Conservation (phyloP, 2,329 filamentous ascomycete genomes). For the Aaosphaeria arxii region DNA sequence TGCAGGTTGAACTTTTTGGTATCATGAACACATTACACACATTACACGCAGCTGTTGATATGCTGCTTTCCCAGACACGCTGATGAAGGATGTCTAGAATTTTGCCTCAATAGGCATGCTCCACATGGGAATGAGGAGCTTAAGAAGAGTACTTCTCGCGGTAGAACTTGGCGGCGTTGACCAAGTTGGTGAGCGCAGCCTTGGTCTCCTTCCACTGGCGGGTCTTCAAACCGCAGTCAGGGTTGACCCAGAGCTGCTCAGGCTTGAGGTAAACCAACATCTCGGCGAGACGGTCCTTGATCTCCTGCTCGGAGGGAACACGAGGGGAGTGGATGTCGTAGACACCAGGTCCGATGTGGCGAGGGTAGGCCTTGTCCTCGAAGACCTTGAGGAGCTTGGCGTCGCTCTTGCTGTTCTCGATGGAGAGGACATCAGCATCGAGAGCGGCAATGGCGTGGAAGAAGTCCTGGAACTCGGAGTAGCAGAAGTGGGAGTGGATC, state of each 20-base stretch:
- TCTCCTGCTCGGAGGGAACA: slow-evolving; percentile 95
- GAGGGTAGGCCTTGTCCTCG: slow-evolving; percentile 93
- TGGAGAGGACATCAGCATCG: slow-evolving; percentile 96
- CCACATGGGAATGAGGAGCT: slow-evolving; percentile 1
- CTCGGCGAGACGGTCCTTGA: slow-evolving; percentile 95
- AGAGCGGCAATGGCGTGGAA: slow-evolving; percentile 99
- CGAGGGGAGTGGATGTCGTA: slow-evolving; percentile 99
- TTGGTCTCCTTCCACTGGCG: slow-evolving; percentile 99
- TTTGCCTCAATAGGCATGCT: slow-evolving; percentile 20
- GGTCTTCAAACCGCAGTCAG: slow-evolving; percentile 99
- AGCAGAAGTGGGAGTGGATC: slow-evolving; percentile 99
- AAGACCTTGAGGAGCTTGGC: slow-evolving; percentile 99
- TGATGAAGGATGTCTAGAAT: slow-evolving; percentile 28
- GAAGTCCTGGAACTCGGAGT: slow-evolving; percentile 99
- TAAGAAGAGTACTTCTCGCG: slow-evolving; percentile 78
- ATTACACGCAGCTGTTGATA: slow-evolving; percentile 39
- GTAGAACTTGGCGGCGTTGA: slow-evolving; percentile 96
- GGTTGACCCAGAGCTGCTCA: slow-evolving; percentile 99
- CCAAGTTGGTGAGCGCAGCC: slow-evolving; percentile 93
- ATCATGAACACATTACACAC: slow-evolving; percentile 41
- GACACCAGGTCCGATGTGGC: slow-evolving; percentile 98
- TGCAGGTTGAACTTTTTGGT: slow-evolving; percentile 44
- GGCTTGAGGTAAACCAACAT: slow-evolving; percentile 95
- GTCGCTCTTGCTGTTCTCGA: slow-evolving; percentile 99
- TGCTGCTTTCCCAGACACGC: slow-evolving; percentile 29